Percentiles rank a stretch among this genome's conserved stretches.
These are phyloP conservation scores for Capsella bursapastoris DNA, from an alignment of 345 rosid species.

Conservation along the genomic window DNA sequence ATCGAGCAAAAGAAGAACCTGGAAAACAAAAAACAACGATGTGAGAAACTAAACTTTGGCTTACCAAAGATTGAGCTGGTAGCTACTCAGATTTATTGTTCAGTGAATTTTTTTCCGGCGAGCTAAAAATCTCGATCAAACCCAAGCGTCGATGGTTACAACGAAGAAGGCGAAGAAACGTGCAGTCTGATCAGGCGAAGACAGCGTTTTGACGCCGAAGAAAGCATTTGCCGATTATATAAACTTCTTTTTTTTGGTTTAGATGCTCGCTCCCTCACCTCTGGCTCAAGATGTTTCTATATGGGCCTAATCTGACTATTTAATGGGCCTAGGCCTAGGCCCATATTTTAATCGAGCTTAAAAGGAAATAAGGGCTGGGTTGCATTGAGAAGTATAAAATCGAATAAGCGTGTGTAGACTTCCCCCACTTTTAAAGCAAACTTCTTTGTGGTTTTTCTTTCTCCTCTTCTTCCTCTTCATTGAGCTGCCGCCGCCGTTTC, in stretches of 20 bases:
- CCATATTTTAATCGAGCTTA: background rate
- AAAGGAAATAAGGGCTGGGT: background rate
- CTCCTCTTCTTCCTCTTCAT: conserved; percentile 30
- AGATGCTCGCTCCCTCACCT: conserved; percentile 12
- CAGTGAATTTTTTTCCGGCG: conserved; percentile 21
- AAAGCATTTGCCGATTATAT: conserved; percentile 31
- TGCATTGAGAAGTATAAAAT: background rate
- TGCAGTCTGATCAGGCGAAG: conserved; percentile 50
- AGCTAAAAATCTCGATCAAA: conserved; percentile 40
- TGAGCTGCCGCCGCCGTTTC: conserved; percentile 47
- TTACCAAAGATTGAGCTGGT: conserved; percentile 45
- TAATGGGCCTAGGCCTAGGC: conserved; percentile 1
- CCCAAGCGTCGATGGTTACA: conserved; percentile 35
- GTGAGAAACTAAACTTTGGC: conserved; percentile 18
- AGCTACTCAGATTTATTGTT: conserved; percentile 31
- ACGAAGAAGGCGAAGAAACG: conserved; percentile 37
- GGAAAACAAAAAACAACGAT: conserved; percentile 26
- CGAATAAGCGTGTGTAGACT: conserved; percentile 15
- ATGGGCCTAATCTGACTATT: background rate
- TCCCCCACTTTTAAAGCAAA: conserved; percentile 38
- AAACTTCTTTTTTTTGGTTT: conserved; percentile 9
- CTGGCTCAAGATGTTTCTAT: conserved; percentile 4
- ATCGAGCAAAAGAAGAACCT: conserved; percentile 19
- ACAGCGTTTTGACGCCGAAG: conserved; percentile 42
- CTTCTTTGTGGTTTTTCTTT: conserved; percentile 5